A percentile compares a stretch with the other conserved stretches of the same genome.
phyloP scores from a whole-genome alignment of 2,329 filamentous ascomycete genomes.

The Penicillium sp. region DNA sequence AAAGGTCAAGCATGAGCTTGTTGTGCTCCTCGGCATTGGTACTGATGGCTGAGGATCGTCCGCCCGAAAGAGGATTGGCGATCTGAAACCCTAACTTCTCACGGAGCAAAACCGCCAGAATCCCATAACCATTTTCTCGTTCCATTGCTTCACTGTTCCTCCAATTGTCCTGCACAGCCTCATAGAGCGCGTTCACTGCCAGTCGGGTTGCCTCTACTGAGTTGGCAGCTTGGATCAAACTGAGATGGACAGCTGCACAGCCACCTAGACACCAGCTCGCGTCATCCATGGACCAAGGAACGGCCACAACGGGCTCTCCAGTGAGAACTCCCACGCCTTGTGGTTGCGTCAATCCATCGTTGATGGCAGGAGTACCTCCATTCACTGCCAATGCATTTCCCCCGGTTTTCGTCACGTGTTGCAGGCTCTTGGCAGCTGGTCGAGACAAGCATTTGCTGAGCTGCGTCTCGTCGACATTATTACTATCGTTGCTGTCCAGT shows the following conservation, averaged over 20 bases:
- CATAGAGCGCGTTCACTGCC: conserved; percentile 76
- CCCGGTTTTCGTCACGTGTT: conserved; percentile 64
- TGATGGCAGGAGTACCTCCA: conserved; percentile 76
- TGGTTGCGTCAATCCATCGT: conserved; percentile 75
- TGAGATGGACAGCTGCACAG: conserved; percentile 77
- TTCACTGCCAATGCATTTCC: conserved; percentile 81
- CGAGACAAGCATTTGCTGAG: conserved; percentile 71
- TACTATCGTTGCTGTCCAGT: conserved; percentile 73
- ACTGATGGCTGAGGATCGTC: conserved; percentile 35
- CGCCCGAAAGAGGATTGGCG: conserved; percentile 34
- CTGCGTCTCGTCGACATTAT: conserved; percentile 63
- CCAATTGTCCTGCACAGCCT: conserved; percentile 86
- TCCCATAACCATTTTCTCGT: conserved; percentile 85
- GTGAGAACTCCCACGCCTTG: conserved; percentile 78
- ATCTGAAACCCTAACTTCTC: conserved; percentile 59
- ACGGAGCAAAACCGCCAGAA: conserved; percentile 74
- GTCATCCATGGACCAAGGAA: conserved; percentile 82
- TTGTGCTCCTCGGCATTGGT: conserved; percentile 44
- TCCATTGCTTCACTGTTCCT: conserved; percentile 98
- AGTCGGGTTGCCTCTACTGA: conserved; percentile 65
- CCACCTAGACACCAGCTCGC: conserved; percentile 90
- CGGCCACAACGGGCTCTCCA: conserved; percentile 72
- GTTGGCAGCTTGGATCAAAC: conserved; percentile 71
- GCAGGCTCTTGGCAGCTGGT: conserved; percentile 60
- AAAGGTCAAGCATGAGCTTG: conserved; percentile 52